Evolutionary conservation across 2,329 filamentous ascomycete genomes (phyloP), one percentile per base, ranked within the genome.

Genomic region (Anthostomella pinea): DNA sequence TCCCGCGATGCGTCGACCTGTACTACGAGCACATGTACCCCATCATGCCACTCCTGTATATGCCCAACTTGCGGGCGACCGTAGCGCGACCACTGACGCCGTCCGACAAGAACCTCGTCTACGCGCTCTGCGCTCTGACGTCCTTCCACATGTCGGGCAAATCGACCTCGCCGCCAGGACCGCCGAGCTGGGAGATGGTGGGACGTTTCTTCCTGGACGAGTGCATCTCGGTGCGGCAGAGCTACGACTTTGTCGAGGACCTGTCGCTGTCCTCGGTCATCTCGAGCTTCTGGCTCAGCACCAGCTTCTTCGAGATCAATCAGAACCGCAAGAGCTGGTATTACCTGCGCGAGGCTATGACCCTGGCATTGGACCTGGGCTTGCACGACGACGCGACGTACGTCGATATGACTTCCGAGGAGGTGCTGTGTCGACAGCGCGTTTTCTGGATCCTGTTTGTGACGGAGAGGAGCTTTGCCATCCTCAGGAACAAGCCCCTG

Each of bases 381-480:
- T 68, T 82, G 54, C 74, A 81, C 48, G 70, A 81, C 34, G 77
- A 81, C 50, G 62, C 68, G 15, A 66, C 69, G 2, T 81, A 82
- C 53, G 63, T 59, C 27, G 65, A 63, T 5, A 52, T 68, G 2
- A 65, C 72, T 23, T 61, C 68, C 1, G 61, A 73, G 4, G 77
- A 81, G 49, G 64, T 60, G 15, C 68, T 78, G 14, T 72, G 74
- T 35, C 69, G 72, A 22, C 67, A 75, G 38, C 65, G 77, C 8
- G 65, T 80, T 6, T 82, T 79, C 53, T 83, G 79, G 79, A 65
- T 80, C 25, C 61, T 83, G 8, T 80, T 81, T 49, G 70, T 81
- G 20, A 77, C 76, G 0, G 79, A 83, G 58, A 69, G 35, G 35
- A 82, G 81, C 5, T 81, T 80, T 51, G 79, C 79, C 3, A 72